Evolutionary conservation across 768 basidiomycete species (phyloP).

Genomic region (Psilocybe tampanensis): DNA sequence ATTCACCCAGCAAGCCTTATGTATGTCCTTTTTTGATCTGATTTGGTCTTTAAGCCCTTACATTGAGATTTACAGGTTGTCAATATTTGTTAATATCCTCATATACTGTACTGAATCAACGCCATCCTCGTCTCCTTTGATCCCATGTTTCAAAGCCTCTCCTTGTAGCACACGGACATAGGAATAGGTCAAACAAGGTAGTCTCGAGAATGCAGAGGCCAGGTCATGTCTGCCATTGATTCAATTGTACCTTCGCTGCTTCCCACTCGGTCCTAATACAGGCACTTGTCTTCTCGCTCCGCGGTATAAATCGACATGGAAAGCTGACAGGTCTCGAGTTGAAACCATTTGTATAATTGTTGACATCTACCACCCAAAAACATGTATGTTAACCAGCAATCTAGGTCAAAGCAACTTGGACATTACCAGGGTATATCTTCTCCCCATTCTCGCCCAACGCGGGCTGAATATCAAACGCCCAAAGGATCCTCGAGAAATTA

Average conservation of each 20-base stretch:
- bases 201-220: no score
- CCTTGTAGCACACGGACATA: no score
- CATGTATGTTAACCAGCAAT: no score
- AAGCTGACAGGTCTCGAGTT: slow-evolving; percentile 35
- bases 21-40: neutral
- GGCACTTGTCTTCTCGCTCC: slow-evolving; percentile 19
- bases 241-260: slow-evolving; percentile 18
- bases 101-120: neutral
- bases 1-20: no score
- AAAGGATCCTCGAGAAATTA: slow-evolving; percentile 36
- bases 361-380: slow-evolving; percentile 23
- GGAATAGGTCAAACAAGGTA: no score
- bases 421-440: neutral
- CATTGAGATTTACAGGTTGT: no score
- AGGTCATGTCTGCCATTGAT: slow-evolving; percentile 18
- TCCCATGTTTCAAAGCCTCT: no score
- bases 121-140: no score
- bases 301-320: slow-evolving; percentile 29
- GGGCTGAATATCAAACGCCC: slow-evolving; percentile 34
- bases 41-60: slow-evolving; percentile 48
- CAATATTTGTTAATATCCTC: slow-evolving; percentile 36
- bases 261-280: slow-evolving; percentile 29
- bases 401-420: no score
- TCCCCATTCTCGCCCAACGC: slow-evolving; percentile 19
- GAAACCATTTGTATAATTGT: slow-evolving; percentile 36